These are phyloP conservation scores for Yamadazyma diospyri DNA, from an alignment of 1,139 yeast species.

Conservation along the genomic window DNA sequence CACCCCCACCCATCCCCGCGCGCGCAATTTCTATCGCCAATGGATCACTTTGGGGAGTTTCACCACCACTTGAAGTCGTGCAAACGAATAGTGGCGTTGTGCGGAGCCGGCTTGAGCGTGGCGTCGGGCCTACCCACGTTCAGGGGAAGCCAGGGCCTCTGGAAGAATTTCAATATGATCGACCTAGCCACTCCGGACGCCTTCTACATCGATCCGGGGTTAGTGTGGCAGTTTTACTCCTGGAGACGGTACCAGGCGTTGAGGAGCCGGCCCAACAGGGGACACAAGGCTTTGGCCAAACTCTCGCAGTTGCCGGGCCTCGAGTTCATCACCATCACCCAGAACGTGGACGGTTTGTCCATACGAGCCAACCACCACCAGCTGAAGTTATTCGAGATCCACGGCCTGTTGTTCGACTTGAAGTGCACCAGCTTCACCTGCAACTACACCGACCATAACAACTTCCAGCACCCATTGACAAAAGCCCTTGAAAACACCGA, in stretches of 20 bases:
- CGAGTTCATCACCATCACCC: constrained; percentile 66
- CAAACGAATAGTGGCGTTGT: constrained; percentile 63
- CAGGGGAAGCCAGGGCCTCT: constrained; percentile 68
- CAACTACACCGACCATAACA: constrained; percentile 51
- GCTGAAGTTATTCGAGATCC: constrained; percentile 57
- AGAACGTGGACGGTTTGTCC: constrained; percentile 77
- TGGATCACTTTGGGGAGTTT: constrained; percentile 49
- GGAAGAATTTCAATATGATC: constrained; percentile 76
- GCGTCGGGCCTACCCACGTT: constrained; percentile 75
- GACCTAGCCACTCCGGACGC: constrained; percentile 93
- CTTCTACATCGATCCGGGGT: constrained; percentile 73
- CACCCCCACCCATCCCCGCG: too few species aligned
- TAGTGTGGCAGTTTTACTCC: constrained; percentile 88
- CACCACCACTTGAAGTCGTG: constrained; percentile 52
- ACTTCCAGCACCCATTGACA: constrained; percentile 61
- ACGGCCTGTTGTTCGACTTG: constrained; percentile 72
- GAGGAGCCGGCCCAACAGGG: constrained; percentile 65
- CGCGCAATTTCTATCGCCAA: too few species aligned
- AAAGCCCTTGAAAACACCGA: constrained; percentile 47
- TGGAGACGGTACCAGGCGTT: constrained; percentile 65
- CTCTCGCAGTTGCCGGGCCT: constrained; percentile 23
- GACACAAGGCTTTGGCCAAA: constrained; percentile 67
- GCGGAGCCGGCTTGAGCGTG: constrained; percentile 83
- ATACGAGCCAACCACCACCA: constrained; percentile 60
- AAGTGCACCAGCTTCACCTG: constrained; percentile 77